Conservation (phyloP, 2,329 filamentous ascomycete species). For the Penicillium crustosum region DNA sequence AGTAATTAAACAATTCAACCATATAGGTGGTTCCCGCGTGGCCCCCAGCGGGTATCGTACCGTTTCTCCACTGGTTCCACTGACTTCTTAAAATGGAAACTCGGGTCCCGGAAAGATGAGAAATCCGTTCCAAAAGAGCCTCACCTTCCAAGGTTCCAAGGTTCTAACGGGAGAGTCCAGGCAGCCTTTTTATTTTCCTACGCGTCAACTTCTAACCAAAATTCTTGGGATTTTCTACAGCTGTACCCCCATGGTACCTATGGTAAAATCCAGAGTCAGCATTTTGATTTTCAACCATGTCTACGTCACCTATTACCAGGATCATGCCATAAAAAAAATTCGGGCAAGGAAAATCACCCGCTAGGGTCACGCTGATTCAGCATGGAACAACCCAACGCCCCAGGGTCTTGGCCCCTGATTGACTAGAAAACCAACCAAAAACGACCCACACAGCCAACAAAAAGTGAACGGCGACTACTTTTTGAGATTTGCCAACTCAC, state of each 20-base stretch:
- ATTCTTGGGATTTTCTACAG: neutral
- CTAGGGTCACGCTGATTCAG: neutral
- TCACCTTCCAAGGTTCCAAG: neutral
- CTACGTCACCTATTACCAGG: constrained; percentile 1
- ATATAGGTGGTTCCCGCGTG: constrained; percentile 3
- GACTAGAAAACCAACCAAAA: neutral
- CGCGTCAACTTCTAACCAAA: neutral
- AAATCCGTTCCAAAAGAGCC: constrained; percentile 3
- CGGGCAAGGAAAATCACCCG: neutral
- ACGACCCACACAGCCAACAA: neutral
- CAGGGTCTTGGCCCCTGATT: constrained; percentile 2
- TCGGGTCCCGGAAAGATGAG: constrained; percentile 1
- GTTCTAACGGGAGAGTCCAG: neutral
- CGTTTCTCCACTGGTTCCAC: constrained; percentile 8
- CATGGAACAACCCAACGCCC: neutral
- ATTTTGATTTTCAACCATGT: neutral
- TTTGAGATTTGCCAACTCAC: neutral
- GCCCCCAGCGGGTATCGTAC: constrained; percentile 2
- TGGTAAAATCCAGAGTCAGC: neutral
- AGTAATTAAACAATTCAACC: neutral
- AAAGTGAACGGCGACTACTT: neutral
- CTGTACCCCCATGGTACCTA: too few species aligned
- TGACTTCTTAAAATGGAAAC: constrained; percentile 13
- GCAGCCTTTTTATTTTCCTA: neutral
- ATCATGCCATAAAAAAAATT: constrained; percentile 2